phyloP scores from a whole-genome alignment of 371 early-diverging fungal species.

The Mucor racemosus region DNA sequence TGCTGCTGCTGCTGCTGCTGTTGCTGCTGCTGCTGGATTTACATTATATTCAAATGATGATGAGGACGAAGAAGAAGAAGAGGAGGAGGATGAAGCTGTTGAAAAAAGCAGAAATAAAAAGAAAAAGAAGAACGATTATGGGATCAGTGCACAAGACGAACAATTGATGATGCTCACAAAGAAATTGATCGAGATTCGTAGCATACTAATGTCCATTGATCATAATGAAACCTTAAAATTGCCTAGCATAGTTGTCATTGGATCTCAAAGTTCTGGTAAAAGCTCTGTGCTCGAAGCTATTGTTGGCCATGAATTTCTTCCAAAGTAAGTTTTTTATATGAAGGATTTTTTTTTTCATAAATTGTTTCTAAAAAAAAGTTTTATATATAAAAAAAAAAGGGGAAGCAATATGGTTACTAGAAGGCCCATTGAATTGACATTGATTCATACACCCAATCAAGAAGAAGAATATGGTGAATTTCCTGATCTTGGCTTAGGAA shows the following conservation, averaged over 20 bases:
- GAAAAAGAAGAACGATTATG: conserved; percentile 24
- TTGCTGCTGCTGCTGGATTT: conserved; percentile 23
- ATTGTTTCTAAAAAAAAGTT: not conserved
- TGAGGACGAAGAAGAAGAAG: conserved; percentile 25
- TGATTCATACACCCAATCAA: conserved; percentile 89
- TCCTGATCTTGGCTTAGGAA: conserved; percentile 88
- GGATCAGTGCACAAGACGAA: conserved; percentile 52
- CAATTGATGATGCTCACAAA: conserved; percentile 90
- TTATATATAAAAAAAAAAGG: conserved; percentile 45
- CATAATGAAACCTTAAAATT: conserved; percentile 79
- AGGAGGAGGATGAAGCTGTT: conserved; percentile 18
- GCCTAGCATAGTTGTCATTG: conserved; percentile 98
- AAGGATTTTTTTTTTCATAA: too few relatives aligned
- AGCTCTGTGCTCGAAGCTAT: conserved; percentile 99
- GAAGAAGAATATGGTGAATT: conserved; percentile 94
- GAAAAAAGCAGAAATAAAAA: conserved; percentile 29
- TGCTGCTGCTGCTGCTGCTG: conserved; percentile 33
- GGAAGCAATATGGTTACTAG: conserved; percentile 99
- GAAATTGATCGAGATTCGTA: conserved; percentile 93
- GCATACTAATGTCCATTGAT: conserved; percentile 85
- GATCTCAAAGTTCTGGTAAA: conserved; percentile 91
- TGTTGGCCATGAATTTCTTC: conserved; percentile 97
- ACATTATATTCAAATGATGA: conserved; percentile 12
- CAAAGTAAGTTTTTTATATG: conserved; percentile 75
- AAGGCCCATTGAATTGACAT: conserved; percentile 97